Percentiles rank a stretch among this genome's conserved stretches.
These are phyloP conservation scores for Rhodotorula sp. DNA, from an alignment of 1,284 basidiomycete species.

Conservation along the genomic window DNA sequence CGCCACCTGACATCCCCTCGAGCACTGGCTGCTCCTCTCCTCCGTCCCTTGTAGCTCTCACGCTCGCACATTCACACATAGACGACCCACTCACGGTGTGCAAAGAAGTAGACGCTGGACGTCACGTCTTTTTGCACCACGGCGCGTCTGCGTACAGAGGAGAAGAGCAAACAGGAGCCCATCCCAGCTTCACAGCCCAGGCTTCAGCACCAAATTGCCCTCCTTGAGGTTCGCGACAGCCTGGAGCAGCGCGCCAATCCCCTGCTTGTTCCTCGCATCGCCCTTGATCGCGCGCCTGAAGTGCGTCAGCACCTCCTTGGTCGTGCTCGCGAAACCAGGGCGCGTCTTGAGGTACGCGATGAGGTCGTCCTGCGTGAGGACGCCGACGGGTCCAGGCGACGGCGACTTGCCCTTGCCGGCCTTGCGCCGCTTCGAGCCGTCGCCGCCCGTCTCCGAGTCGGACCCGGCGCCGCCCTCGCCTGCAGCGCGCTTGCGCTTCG, in stretches of 20 bases:
- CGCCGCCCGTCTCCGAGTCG: slow-evolving; percentile 13
- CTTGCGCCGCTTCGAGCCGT: slow-evolving; percentile 34
- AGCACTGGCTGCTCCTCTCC: no score
- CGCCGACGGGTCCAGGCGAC: slow-evolving; percentile 54
- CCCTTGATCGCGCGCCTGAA: slow-evolving; percentile 71
- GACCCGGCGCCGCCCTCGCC: slow-evolving; percentile 1
- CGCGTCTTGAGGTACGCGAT: slow-evolving; percentile 69
- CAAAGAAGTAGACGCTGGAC: no score
- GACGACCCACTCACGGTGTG: no score
- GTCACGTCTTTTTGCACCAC: no score
- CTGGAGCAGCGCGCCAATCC: slow-evolving; percentile 72
- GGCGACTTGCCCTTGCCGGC: slow-evolving; percentile 22
- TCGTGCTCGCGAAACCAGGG: slow-evolving; percentile 57
- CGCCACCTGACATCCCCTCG: no score
- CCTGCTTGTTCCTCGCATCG: slow-evolving; percentile 63
- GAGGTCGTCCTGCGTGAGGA: slow-evolving; percentile 65
- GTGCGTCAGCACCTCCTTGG: slow-evolving; percentile 65
- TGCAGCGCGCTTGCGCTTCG: slow-evolving; percentile 33
- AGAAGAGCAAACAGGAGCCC: neutral
- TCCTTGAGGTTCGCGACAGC: slow-evolving; percentile 69
- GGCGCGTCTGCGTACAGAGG: neutral
- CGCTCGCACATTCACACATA: no score
- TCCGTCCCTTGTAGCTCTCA: no score
- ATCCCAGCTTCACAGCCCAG: slow-evolving; percentile 17
- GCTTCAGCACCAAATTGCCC: slow-evolving; percentile 58